Evolutionary conservation across 169 alveolate species (phyloP), one percentile per base, ranked within the genome.

Genomic region (Plasmodium adleri): DNA sequence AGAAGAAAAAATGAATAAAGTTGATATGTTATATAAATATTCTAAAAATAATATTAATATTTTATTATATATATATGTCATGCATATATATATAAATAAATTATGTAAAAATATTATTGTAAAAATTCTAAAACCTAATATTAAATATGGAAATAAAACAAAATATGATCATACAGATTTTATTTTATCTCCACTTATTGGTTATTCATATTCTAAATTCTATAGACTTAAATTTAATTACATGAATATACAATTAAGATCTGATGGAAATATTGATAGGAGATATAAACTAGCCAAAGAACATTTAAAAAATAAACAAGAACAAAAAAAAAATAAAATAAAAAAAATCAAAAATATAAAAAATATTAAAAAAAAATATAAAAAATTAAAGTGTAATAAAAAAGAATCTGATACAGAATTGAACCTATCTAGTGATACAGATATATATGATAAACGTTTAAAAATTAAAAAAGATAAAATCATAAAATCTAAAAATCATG

Each of bases 31-130:
- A 56, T 75, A 75, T 43, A 75, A 15, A 62, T 75, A 62, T 43
- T 75, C 75, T 39, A 75, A 75, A 22, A 66, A 75, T 17, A 66
- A 75, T 67, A 62, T 75, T 24, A 75, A 75, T 50, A 75, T 75
- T 20, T 32, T 75, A 26, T 54, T 75, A 49, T 75, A 75, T 68
- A 39, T 63, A 39, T 75, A 75, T 67, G 88, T 75, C 12, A 75
- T 75, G 74, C 88, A 75, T 28, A 75, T 75, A 15, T 75, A 75
- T 63, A 52, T 75, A 49, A 60, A 63, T 26, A 75, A 75, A 63
- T 49, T 75, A 12, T 75, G 88, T 50, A 75, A 75, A 75, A 59
- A 75, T 54, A 63, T 75, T 15, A 75, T 75, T 75, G 74, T 75
- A 22, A 75, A 75, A 62, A 74, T 75, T 6, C 20, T 75, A 20